Base-by-base conservation (phyloP, 2,329 filamentous ascomycete genomes). In the Escovopsis sp. region DNA sequence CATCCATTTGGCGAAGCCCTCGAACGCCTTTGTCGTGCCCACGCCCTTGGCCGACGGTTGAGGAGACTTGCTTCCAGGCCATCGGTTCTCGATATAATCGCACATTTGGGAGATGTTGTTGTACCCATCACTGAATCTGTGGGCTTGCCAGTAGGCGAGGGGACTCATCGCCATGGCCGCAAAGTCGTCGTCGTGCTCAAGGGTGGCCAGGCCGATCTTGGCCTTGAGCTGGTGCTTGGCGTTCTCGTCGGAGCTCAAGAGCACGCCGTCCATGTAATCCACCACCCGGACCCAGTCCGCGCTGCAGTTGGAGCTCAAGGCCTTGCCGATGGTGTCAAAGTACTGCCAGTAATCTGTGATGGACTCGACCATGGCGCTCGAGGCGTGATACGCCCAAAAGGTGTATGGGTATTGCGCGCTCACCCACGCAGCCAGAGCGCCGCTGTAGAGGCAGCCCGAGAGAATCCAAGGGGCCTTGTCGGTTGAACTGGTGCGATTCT, bases 361-460 rank as follows among this genome's bases (percentile, higher is more conserved):
- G 4, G 82, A 79, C 44, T 76, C 68, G 0, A 79, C 79, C 2
- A 87, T 79, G 2, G 79, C 83, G 1, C 79, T 86, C 0, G 79
- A 83, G 0, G 77, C 76, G 33, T 90, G 84, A 7, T 79, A 70
- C 3, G 70, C 83, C 67, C 70, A 86, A 53, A 80, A 87, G 8
- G 77, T 62, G 27, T 85, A 75, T 0, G 83, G 83, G 48, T 87
- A 86, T 11, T 76, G 54, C 32, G 74, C 70, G 14, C 81, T 71
- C 31, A 83, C 55, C 51, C 88, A 82, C 0, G 81, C 80, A 8
- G 76, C 75, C 43, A 85, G 77, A 0, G 76, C 77, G 12, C 83
- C 84, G 1, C 81, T 75, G 50, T 90, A 90, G 0, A 78, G 84
- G 6, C 82, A 82, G 4, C 84, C 84, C 41, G 86, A 85, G 0